Base-by-base conservation (phyloP, 352 stramenopile species). In the Pythium biforme region DNA sequence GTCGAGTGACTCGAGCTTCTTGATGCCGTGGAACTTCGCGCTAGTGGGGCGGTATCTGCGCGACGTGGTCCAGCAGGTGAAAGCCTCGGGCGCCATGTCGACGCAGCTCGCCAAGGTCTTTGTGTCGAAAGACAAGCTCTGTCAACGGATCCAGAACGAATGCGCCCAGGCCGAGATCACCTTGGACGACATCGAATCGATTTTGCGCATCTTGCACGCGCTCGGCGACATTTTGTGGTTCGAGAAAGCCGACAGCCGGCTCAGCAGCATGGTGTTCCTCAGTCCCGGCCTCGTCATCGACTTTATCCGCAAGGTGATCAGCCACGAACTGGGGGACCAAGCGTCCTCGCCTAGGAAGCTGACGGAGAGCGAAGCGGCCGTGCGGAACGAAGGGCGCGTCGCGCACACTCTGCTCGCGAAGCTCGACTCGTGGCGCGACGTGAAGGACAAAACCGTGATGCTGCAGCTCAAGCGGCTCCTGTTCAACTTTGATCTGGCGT, bases 141-240 rank as follows among this genome's bases (percentile, higher is more conserved):
- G 17, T 8, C 3, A 14, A 7, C 5, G 5, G 1, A 22, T 64
- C 34, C 2, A 31, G 25, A 22, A 58, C 2, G 14, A 58, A 5
- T 34, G 31, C 31, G 31, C 14, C 33, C 26, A 33, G 11, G 12
- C 19, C 5, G 41, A 43, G 12, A 22, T 64, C 23, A 25, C n/a
- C 0, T 0, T 11, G 0, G 7, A 29, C 7, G 50, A 66, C 9
- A 9, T 54, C 5, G 41, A 31, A 3, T 25, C 46, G 5, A 68
- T 68, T 20, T 23, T 68, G 25, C 61, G 26, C 27, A 53, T 62
- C 10, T 37, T 68, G 2, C 61, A 68, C 34, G 29, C 29, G 39
- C 34, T 68, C 20, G 61, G 52, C 27, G 52, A 68, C 26, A 58
- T 68, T 11, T 41, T 68, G 46, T 68, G 61, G 61, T 68, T 59